Conservation (phyloP, 352 stramenopile species). For the Pythium scleroteichum region DNA sequence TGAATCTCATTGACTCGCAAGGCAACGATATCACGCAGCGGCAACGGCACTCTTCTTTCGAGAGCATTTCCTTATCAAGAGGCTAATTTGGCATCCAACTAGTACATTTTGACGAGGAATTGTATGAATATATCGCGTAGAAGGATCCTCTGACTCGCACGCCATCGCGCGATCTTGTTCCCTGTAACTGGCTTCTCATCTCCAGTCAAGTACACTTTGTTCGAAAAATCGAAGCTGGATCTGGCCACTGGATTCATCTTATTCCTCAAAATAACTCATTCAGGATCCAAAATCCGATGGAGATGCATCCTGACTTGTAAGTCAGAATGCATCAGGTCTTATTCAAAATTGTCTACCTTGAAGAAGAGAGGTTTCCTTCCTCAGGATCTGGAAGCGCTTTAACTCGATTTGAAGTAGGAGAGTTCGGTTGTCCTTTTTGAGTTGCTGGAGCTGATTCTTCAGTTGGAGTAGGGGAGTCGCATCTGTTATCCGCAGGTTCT, state of each 20-base stretch:
- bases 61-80: slow-evolving; percentile 63
- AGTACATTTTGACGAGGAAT: background rate
- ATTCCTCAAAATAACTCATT: background rate
- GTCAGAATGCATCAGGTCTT: too few species aligned
- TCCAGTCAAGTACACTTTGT: background rate
- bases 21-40: slow-evolving; percentile 70
- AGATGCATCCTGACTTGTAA: too few species aligned
- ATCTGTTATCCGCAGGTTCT: slow-evolving; percentile 18
- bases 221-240: background rate
- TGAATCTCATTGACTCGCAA: slow-evolving; percentile 47
- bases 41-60: slow-evolving; percentile 72
- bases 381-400: slow-evolving; percentile 39
- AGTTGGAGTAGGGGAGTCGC: slow-evolving; percentile 36
- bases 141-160: background rate
- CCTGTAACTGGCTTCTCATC: too few species aligned
- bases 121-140: slow-evolving; percentile 18
- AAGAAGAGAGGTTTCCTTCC: background rate
- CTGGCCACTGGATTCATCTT: background rate
- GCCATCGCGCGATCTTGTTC: background rate
- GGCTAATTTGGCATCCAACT: slow-evolving; percentile 9
- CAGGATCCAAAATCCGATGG: too few species aligned
- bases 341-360: too few species aligned
- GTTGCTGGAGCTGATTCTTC: slow-evolving; percentile 41
- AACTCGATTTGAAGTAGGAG: slow-evolving; percentile 41
- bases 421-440: slow-evolving; percentile 46